Evolutionary conservation across 306 rosid species (phyloP).

Genomic region (Prunus persica): Prunus_persica_NCBIv2 NC_034013.1:383501-384000

Average conservation of each 20-base stretch:
- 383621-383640: neutral
- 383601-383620: neutral
- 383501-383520: neutral
- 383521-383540: constrained; percentile 8
- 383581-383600: neutral
- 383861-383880: constrained; percentile 4
- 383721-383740: neutral
- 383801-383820: neutral
- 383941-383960: neutral
- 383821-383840: neutral
- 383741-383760: too few species aligned
- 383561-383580: neutral
- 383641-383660: neutral
- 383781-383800: neutral
- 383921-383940: neutral
- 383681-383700: neutral
- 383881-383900: neutral
- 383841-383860: neutral
- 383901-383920: neutral
- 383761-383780: neutral
- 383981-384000: neutral
- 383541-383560: neutral
- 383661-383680: constrained; percentile 12
- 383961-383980: neutral
- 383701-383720: neutral